These are phyloP conservation scores for Aphanoascus verrucosus DNA, from an alignment of 2,329 filamentous ascomycete genomes.

Conservation along the genomic window DNA sequence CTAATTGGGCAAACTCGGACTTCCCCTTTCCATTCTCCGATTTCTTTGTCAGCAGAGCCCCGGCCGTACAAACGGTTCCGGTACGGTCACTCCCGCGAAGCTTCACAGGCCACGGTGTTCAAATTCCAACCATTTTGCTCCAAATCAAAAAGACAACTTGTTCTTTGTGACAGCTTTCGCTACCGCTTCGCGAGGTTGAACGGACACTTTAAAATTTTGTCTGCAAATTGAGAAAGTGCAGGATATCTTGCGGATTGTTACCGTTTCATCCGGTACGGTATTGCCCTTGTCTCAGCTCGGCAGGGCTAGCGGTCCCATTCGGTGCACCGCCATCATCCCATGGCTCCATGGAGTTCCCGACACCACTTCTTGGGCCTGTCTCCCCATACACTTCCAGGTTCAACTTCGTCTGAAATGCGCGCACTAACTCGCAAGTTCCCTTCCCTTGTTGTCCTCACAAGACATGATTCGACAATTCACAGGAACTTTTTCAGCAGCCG, in stretches of 20 bases:
- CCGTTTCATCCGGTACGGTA: background rate
- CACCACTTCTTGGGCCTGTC: too few relatives aligned
- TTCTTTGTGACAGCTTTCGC: background rate
- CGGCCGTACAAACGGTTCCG: background rate
- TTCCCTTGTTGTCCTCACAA: too few relatives aligned
- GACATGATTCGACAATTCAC: too few relatives aligned
- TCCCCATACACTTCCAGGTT: too few relatives aligned
- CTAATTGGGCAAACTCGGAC: conserved; percentile 1
- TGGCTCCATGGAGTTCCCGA: too few relatives aligned
- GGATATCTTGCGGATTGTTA: background rate
- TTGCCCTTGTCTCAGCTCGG: background rate
- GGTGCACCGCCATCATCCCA: background rate
- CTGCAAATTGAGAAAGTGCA: background rate
- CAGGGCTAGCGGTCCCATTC: background rate
- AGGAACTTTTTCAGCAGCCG: too few relatives aligned
- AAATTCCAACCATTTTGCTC: background rate
- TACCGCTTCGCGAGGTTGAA: background rate
- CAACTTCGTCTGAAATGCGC: too few relatives aligned
- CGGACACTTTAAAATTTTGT: background rate
- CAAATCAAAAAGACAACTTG: too few relatives aligned
- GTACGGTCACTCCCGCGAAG: background rate
- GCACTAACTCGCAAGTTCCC: too few relatives aligned
- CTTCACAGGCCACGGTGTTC: background rate
- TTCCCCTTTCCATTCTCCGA: background rate
- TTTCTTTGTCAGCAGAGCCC: conserved; percentile 11